Conservation (phyloP, 2,329 filamentous ascomycete genomes). For the Claviceps paspali region DNA sequence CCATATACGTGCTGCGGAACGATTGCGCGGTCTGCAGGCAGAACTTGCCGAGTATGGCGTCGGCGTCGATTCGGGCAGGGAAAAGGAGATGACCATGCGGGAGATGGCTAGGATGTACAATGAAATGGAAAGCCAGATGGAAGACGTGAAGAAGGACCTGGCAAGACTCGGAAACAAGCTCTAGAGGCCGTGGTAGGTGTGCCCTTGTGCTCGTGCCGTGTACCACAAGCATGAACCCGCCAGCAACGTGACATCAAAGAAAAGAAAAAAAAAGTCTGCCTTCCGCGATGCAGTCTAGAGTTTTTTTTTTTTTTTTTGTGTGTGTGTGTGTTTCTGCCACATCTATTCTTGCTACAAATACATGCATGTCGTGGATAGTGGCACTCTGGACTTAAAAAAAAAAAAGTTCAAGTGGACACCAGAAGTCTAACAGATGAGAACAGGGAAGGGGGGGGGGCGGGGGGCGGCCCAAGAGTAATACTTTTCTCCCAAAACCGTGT, state of each 20-base stretch:
- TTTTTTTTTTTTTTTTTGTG: neutral
- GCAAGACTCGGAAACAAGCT: constrained; percentile 13
- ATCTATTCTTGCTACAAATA: neutral
- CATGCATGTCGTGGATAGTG: neutral
- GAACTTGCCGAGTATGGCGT: constrained; percentile 37
- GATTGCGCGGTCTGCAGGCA: constrained; percentile 22
- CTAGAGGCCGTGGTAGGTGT: neutral
- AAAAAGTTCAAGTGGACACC: neutral
- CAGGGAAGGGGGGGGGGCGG: too few relatives aligned
- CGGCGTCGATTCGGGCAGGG: constrained; percentile 16
- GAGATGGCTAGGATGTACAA: constrained; percentile 37
- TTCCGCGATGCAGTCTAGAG: neutral
- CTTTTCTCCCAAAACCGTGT: neutral
- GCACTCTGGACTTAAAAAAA: neutral
- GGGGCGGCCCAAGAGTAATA: neutral
- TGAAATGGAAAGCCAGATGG: constrained; percentile 33
- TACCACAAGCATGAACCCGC: neutral
- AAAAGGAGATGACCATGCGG: constrained; percentile 33
- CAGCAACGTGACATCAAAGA: too few relatives aligned
- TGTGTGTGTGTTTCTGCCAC: neutral
- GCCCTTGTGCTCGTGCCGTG: too few relatives aligned
- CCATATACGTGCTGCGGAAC: constrained; percentile 28
- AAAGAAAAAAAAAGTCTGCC: neutral
- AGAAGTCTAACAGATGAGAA: too few relatives aligned
- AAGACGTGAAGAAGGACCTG: constrained; percentile 34